Percentiles rank a stretch among this genome's conserved stretches.
phyloP scores from a whole-genome alignment of 352 stramenopile species.

The Achlya hypogyna region DNA sequence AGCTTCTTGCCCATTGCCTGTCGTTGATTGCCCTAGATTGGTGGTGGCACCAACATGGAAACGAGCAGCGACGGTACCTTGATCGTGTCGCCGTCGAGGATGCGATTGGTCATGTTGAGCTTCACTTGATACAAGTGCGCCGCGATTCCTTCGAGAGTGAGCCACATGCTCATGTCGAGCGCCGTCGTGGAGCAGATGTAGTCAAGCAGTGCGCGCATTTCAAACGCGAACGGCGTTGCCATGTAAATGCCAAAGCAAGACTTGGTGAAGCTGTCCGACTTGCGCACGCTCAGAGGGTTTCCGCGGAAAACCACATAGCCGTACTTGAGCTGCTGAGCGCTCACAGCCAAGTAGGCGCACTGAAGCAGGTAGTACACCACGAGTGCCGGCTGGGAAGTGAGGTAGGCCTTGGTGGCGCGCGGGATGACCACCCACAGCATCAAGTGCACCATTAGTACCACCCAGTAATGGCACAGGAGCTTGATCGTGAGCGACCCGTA shows the following conservation, averaged over 20 bases:
- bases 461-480: slow-evolving; percentile 66
- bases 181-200: slow-evolving; percentile 83
- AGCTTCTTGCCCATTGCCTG: slow-evolving; percentile 61
- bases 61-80: slow-evolving; percentile 23
- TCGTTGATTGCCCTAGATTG: slow-evolving; percentile 45
- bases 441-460: slow-evolving; percentile 58
- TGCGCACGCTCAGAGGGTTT: slow-evolving; percentile 71
- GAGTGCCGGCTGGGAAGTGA: slow-evolving; percentile 55
- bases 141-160: slow-evolving; percentile 73
- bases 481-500: slow-evolving; percentile 65
- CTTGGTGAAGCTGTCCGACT: slow-evolving; percentile 39
- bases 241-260: slow-evolving; percentile 67
- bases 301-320: slow-evolving; percentile 75
- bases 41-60: not conserved
- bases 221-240: slow-evolving; percentile 77
- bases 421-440: slow-evolving; percentile 71
- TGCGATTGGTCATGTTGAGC: slow-evolving; percentile 62
- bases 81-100: slow-evolving; percentile 52
- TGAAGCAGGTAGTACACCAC: slow-evolving; percentile 78
- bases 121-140: slow-evolving; percentile 75
- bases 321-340: slow-evolving; percentile 75
- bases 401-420: slow-evolving; percentile 65
- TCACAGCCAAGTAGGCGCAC: slow-evolving; percentile 65
- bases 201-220: slow-evolving; percentile 77
- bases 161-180: slow-evolving; percentile 68